phyloP scores from a whole-genome alignment of 2,329 filamentous ascomycete species.

The Teratosphaeriaceae sp. region DNA sequence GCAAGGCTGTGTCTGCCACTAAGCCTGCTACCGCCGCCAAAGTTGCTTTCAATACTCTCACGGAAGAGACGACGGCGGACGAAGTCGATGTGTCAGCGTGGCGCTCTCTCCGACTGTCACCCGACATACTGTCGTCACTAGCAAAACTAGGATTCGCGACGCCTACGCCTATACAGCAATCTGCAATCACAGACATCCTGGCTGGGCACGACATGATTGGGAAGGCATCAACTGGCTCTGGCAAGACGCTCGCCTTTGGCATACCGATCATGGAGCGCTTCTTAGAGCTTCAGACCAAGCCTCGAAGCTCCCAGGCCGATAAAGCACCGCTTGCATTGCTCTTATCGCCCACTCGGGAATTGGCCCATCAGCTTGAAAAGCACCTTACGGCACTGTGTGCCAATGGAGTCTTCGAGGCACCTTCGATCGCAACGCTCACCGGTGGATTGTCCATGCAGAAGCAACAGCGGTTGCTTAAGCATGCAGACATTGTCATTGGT shows the following conservation, averaged over 20 bases:
- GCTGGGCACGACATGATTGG: conserved; percentile 97
- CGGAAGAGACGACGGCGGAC: conserved; percentile 33
- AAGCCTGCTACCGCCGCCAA: background rate
- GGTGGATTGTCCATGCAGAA: conserved; percentile 93
- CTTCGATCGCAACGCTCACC: conserved; percentile 73
- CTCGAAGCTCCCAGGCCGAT: conserved; percentile 7
- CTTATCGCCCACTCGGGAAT: conserved; percentile 83
- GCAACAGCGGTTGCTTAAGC: conserved; percentile 75
- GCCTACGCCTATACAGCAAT: conserved; percentile 93
- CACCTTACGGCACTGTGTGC: conserved; percentile 73
- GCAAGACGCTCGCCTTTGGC: conserved; percentile 98
- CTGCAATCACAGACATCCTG: conserved; percentile 98
- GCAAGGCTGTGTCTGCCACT: background rate
- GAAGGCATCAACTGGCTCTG: conserved; percentile 98
- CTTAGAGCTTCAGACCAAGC: conserved; percentile 44
- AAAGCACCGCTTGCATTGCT: conserved; percentile 64
- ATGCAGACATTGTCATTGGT: conserved; percentile 82
- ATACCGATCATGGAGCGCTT: conserved; percentile 86
- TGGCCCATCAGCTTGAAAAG: conserved; percentile 83
- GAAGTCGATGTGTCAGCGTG: conserved; percentile 72
- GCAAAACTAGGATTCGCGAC: conserved; percentile 77
- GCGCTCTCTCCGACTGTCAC: conserved; percentile 66
- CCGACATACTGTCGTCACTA: conserved; percentile 64
- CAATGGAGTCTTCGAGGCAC: conserved; percentile 53
- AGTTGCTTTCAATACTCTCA: conserved; percentile 44